Evolutionary conservation across 345 rosid species (phyloP).

Genomic region (Lumnitzera littorea): DNA sequence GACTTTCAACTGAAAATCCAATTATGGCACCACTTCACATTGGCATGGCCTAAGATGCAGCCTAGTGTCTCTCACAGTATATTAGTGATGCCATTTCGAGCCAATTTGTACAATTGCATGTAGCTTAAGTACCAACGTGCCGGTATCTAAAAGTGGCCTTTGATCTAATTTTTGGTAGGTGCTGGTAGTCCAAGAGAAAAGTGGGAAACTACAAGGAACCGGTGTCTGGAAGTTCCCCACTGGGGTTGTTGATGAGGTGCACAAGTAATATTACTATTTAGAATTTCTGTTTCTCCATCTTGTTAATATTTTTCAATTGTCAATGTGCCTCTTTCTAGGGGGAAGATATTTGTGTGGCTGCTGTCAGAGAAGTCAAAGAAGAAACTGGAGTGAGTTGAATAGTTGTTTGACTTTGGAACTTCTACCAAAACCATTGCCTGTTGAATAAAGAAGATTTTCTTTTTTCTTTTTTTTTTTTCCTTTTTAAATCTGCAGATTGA

Average conservation of each 20-base stretch:
- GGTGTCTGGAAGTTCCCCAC: slow-evolving; percentile 91
- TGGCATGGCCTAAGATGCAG: no score
- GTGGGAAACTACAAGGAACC: slow-evolving; percentile 40
- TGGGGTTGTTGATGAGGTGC: slow-evolving; percentile 72
- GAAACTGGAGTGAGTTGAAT: slow-evolving; percentile 71
- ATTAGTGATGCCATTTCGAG: neutral
- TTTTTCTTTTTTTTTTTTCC: neutral
- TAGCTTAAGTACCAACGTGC: neutral
- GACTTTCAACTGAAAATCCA: no score
- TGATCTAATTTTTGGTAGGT: slow-evolving; percentile 29
- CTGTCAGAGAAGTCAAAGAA: slow-evolving; percentile 87
- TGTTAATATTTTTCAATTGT: neutral
- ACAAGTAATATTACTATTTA: neutral
- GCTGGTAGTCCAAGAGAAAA: slow-evolving; percentile 77
- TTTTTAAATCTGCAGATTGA: slow-evolving; percentile 52
- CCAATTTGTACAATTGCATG: neutral
- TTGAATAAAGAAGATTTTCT: neutral
- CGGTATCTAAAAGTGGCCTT: neutral
- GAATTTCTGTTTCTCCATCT: neutral
- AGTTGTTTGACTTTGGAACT: slow-evolving; percentile 1
- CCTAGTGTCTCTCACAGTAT: no score
- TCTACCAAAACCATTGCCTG: neutral
- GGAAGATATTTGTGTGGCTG: slow-evolving; percentile 67
- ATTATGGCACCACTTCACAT: no score
- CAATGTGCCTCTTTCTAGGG: slow-evolving; percentile 37